Percentiles rank a stretch among this genome's conserved stretches.
phyloP scores from a whole-genome alignment of 1,284 basidiomycete genomes.

The Cutaneotrichosporon cutaneum region DNA sequence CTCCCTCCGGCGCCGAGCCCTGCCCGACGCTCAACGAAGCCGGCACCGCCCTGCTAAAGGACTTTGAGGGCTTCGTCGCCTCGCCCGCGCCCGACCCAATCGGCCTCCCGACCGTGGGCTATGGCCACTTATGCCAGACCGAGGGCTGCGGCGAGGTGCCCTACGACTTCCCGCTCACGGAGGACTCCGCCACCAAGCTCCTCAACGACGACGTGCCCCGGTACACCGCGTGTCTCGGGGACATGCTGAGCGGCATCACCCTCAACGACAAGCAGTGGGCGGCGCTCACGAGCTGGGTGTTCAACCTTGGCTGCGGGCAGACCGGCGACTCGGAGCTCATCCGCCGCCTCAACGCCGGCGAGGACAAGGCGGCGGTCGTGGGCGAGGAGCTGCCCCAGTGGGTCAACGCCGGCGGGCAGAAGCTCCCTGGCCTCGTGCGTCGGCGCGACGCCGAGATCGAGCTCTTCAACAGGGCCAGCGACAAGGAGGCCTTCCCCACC shows the following conservation, averaged over 20 bases:
- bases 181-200: constrained; percentile 8
- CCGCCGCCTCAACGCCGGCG: constrained; percentile 14
- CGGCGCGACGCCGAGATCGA: constrained; percentile 18
- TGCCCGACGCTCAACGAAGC: constrained; percentile 15
- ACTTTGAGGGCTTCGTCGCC: constrained; percentile 16
- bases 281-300: constrained; percentile 12
- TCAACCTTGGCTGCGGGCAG: constrained; percentile 17
- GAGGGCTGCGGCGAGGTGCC: constrained; percentile 9
- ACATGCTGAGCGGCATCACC: constrained; percentile 7
- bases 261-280: constrained; percentile 24
- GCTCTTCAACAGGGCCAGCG: constrained; percentile 11
- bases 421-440: constrained; percentile 12
- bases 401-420: constrained; percentile 8
- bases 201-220: constrained; percentile 14
- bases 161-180: constrained; percentile 14
- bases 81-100: constrained; percentile 11
- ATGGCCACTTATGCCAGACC: constrained; percentile 20
- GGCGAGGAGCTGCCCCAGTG: constrained; percentile 15
- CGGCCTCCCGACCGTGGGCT: constrained; percentile 21
- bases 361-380: constrained; percentile 11
- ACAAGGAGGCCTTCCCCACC: constrained; percentile 12
- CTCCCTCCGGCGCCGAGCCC: not conserved
- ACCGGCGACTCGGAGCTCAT: not conserved
- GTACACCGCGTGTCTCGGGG: constrained; percentile 16
- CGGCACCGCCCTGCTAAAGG: constrained; percentile 14